phyloP scores from a whole-genome alignment of 148 eudicot genomes.

The Heliamphora exappendiculata region DNA sequence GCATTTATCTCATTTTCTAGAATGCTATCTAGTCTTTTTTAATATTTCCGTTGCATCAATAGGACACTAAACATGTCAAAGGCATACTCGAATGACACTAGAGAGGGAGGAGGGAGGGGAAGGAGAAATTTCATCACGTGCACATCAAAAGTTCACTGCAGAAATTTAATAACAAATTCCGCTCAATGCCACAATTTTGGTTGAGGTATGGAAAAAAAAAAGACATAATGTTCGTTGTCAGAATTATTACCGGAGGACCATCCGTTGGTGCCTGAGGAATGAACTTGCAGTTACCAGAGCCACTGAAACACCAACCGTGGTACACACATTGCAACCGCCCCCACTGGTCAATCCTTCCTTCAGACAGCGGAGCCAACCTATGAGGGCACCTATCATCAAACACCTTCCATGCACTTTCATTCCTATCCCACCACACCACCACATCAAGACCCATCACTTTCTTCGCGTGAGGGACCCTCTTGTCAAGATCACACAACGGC shows the following conservation, averaged over 20 bases:
- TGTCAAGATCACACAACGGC: slow-evolving; percentile 66
- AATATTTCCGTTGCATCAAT: not conserved
- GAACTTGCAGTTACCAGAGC: slow-evolving; percentile 57
- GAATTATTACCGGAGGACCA: slow-evolving; percentile 49
- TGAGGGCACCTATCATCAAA: slow-evolving; percentile 78
- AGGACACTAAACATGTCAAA: not conserved
- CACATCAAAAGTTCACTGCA: not conserved
- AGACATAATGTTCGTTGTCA: not conserved
- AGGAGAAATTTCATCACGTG: not conserved
- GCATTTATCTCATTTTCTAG: no score
- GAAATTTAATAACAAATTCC: not conserved
- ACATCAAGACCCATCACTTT: slow-evolving; percentile 58
- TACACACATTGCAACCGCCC: slow-evolving; percentile 82
- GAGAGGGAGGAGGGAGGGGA: not conserved
- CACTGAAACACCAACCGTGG: slow-evolving; percentile 81
- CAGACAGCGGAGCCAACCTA: slow-evolving; percentile 73
- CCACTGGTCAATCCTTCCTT: slow-evolving; percentile 83
- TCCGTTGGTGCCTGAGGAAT: slow-evolving; percentile 74
- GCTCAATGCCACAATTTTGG: not conserved
- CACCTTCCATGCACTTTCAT: slow-evolving; percentile 55
- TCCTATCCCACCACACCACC: slow-evolving; percentile 75
- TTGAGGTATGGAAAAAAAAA: not conserved
- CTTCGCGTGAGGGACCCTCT: slow-evolving; percentile 61
- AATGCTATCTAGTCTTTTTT: not conserved
- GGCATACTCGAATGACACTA: not conserved